Conservation (phyloP, 1,139 yeast genomes). For the Hyphopichia wangnamkhiaoensis region DNA sequence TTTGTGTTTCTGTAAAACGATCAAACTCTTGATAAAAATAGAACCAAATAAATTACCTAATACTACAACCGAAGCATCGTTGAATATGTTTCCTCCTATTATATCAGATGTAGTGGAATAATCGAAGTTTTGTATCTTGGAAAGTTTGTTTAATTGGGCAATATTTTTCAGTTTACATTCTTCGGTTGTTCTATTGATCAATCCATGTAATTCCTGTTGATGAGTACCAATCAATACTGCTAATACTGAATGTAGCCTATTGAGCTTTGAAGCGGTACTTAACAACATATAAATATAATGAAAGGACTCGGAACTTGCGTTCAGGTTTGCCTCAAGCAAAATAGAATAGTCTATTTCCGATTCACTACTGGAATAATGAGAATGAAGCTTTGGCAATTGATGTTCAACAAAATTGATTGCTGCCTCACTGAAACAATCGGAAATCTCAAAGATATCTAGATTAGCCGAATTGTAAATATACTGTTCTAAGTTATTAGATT, state of each 20-base stretch:
- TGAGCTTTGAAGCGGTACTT: constrained; percentile 60
- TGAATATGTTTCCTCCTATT: constrained; percentile 29
- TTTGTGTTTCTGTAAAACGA: constrained; percentile 70
- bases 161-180: constrained; percentile 57
- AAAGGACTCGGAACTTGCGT: constrained; percentile 47
- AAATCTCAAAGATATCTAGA: constrained; percentile 55
- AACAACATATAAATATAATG: constrained; percentile 57
- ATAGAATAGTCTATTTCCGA: constrained; percentile 31
- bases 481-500: constrained; percentile 54
- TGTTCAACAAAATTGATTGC: constrained; percentile 32
- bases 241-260: constrained; percentile 62
- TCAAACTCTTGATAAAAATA: constrained; percentile 60
- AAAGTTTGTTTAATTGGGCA: constrained; percentile 30
- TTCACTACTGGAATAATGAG: constrained; percentile 20
- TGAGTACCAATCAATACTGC: constrained; percentile 50
- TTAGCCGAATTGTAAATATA: constrained; percentile 58
- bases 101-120: constrained; percentile 21
- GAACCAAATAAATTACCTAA: constrained; percentile 72
- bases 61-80: constrained; percentile 56
- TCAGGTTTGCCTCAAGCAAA: constrained; percentile 30
- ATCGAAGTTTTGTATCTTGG: constrained; percentile 33
- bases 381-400: constrained; percentile 37
- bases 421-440: constrained; percentile 48
- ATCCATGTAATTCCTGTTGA: constrained; percentile 45
- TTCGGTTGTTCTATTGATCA: constrained; percentile 63